phyloP scores from a whole-genome alignment of 2,329 filamentous ascomycete species.

The Fusarium fracticaudum region DNA sequence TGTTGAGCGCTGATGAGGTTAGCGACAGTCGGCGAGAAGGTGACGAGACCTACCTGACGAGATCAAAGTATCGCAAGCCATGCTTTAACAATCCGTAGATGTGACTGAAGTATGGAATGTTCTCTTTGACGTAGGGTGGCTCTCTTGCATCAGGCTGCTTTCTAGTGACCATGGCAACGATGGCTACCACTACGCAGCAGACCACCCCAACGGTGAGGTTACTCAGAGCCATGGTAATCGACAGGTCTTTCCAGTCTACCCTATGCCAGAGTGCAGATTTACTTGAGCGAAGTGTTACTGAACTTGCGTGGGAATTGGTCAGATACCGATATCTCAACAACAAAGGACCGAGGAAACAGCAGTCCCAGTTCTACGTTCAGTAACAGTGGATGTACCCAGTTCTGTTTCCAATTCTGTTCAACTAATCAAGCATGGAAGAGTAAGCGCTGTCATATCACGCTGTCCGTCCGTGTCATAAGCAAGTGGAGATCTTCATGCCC shows the following conservation, averaged over 20 bases:
- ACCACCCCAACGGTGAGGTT: slow-evolving; percentile 6
- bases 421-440: background rate
- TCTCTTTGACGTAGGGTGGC: slow-evolving; percentile 23
- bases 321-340: background rate
- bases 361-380: background rate
- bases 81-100: slow-evolving; percentile 27
- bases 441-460: background rate
- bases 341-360: background rate
- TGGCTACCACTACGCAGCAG: slow-evolving; percentile 11
- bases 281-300: background rate
- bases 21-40: background rate
- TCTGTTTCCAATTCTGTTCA: background rate
- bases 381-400: background rate
- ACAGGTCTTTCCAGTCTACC: background rate
- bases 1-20: slow-evolving; percentile 20
- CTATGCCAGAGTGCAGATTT: background rate
- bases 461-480: background rate
- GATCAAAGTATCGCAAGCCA: slow-evolving; percentile 32
- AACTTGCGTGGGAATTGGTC: background rate
- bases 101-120: slow-evolving; percentile 19
- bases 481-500: background rate
- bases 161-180: background rate
- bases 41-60: slow-evolving; percentile 17
- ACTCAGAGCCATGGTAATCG: slow-evolving; percentile 7
- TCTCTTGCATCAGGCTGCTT: slow-evolving; percentile 23